Conservation (phyloP, 1,139 yeast genomes). For the Pichia sp. region DNA sequence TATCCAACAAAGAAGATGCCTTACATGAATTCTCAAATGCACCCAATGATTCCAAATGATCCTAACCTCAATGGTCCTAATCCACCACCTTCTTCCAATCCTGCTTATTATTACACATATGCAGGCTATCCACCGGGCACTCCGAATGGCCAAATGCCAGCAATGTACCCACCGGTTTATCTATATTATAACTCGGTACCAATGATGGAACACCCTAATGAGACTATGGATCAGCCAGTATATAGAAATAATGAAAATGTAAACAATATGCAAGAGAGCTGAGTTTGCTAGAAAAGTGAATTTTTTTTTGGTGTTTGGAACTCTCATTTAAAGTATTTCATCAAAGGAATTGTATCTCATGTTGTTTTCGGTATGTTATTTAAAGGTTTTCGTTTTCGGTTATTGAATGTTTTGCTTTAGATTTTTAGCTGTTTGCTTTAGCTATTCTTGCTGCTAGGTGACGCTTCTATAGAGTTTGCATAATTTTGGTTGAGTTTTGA, state of each 20-base stretch:
- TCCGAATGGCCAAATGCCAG: slow-evolving; percentile 19
- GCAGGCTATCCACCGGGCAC: slow-evolving; percentile 22
- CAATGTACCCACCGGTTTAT: slow-evolving; percentile 28
- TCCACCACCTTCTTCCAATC: slow-evolving; percentile 19
- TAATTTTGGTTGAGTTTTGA: neutral
- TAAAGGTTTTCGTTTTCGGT: too few relatives aligned
- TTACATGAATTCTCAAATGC: slow-evolving; percentile 19
- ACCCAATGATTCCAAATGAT: slow-evolving; percentile 14
- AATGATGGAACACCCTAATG: slow-evolving; percentile 4
- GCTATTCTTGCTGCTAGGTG: neutral
- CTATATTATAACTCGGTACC: slow-evolving; percentile 27
- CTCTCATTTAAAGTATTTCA: too few relatives aligned
- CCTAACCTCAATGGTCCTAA: slow-evolving; percentile 8
- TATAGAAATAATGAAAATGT: neutral
- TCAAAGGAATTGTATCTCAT: too few relatives aligned
- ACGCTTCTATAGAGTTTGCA: neutral
- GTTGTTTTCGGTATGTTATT: too few relatives aligned
- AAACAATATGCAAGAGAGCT: neutral
- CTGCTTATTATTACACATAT: slow-evolving; percentile 28
- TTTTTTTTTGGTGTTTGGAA: too few relatives aligned
- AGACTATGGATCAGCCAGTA: neutral
- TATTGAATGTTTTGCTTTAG: neutral
- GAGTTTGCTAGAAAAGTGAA: neutral
- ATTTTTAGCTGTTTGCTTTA: neutral
- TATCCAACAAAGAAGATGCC: slow-evolving; percentile 28